Evolutionary conservation across 75 land plant species (phyloP), one percentile per base, ranked within the genome.

Genomic region (Chamaecyparis obtusa): DNA sequence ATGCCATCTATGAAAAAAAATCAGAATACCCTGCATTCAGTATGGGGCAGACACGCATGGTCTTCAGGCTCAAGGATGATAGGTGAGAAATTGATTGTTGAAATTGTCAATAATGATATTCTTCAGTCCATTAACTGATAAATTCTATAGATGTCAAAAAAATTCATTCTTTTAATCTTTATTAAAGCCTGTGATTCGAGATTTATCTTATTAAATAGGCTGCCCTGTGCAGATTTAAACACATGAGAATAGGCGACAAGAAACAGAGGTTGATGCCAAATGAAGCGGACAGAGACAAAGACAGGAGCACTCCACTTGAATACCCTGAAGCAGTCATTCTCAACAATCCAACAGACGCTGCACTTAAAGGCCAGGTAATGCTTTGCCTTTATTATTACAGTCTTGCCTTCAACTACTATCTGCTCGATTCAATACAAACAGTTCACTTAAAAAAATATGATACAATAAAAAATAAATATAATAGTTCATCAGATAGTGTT

Each of bases 291-390:
- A 91, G 96, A 36, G 44, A 85, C 71, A 92, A 93, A 14, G 83
- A 14, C 3, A 83, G 93, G 60, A 88, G 93, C 36, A 89, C 90
- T 51, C 84, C 81, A 44, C 91, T 96, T 36, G 97, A 93, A 0
- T 95, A 94, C 75, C 95, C 95, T 32, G 98, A 96, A 90, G 98
- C 96, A 33, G 96, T 94, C 19, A 84, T 90, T 7, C 91, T 96
- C 9, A 88, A 86, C 9, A 87, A 93, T 88, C 98, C 97, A 32
- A 56, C 88, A 13, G 86, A 96, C 21, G 92, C 93, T 36, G 86
- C 83, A 5, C 89, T 96, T 14, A 87, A 87, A 87, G 96, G 98
- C 75, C 97, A 96, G 93, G 98, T 95, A 87, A 64, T 48, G 10
- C 51, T 48, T 48, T 48, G 55, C 17, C 51, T 48, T 48, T 48